Percentiles rank a stretch among this genome's conserved stretches.
These are phyloP conservation scores for Colletotrichum brevisporum DNA, from an alignment of 2,329 filamentous ascomycete genomes.

Conservation along the genomic window DNA sequence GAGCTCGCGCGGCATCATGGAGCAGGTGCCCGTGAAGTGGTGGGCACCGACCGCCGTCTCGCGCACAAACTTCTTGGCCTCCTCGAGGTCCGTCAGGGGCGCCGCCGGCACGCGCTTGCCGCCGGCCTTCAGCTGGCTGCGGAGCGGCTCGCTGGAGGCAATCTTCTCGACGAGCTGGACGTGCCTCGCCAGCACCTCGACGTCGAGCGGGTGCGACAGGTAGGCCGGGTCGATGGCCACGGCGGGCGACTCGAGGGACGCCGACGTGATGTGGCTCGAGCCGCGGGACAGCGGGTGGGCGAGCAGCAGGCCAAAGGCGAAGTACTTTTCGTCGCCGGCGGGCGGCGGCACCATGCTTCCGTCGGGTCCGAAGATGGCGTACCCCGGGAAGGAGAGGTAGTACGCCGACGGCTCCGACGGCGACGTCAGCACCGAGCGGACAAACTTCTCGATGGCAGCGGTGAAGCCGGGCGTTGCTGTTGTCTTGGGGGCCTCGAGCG, in stretches of 20 bases:
- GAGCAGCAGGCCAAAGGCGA: conserved; percentile 69
- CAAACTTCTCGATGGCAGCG: conserved; percentile 30
- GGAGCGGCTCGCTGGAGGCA: conserved; percentile 56
- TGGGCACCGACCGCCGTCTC: conserved; percentile 55
- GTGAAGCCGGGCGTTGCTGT: conserved; percentile 31
- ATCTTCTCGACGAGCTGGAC: conserved; percentile 57
- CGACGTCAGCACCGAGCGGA: conserved; percentile 37
- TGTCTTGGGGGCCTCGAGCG: conserved; percentile 22
- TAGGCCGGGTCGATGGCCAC: conserved; percentile 66
- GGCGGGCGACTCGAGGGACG: conserved; percentile 46
- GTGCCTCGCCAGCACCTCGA: conserved; percentile 65
- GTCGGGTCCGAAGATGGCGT: conserved; percentile 37
- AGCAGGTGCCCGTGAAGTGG: conserved; percentile 63
- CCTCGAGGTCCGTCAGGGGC: conserved; percentile 50
- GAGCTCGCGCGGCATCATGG: conserved; percentile 67
- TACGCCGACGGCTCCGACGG: conserved; percentile 39
- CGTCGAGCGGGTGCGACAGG: conserved; percentile 68
- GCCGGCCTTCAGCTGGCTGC: conserved; percentile 55
- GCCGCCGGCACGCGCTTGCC: conserved; percentile 45
- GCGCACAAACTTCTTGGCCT: conserved; percentile 53
- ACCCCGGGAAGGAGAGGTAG: conserved; percentile 41
- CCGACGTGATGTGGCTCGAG: conserved; percentile 67
- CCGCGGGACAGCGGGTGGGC: conserved; percentile 74
- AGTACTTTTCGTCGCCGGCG: conserved; percentile 55
- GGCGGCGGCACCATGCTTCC: conserved; percentile 39